phyloP scores from a whole-genome alignment of 1,284 basidiomycete species.

The Sanguinoderma infundibulare region DNA sequence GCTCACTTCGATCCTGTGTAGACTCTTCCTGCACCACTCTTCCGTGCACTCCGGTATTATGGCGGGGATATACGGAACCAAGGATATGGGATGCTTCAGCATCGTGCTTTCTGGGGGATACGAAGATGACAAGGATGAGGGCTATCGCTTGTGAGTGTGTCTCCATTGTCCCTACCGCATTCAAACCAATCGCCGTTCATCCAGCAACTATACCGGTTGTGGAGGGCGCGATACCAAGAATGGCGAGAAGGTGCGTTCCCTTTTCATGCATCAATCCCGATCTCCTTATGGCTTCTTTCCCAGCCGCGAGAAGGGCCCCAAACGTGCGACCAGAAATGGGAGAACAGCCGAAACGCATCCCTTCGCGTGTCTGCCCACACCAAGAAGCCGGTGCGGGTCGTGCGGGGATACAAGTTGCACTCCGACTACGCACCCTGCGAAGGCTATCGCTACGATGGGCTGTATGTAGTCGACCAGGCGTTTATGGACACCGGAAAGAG shows the following conservation, averaged over 20 bases:
- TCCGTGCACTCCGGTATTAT: constrained; percentile 26
- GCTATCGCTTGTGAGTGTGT: constrained; percentile 42
- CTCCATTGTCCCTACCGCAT: not conserved
- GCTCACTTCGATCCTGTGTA: not conserved
- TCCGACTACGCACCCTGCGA: constrained; percentile 36
- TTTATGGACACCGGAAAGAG: constrained; percentile 26
- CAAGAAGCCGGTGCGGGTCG: constrained; percentile 43
- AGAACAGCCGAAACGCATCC: constrained; percentile 36
- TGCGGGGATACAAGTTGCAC: constrained; percentile 37
- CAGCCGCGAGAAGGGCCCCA: constrained; percentile 35
- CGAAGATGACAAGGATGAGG: constrained; percentile 44
- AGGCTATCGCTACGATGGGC: constrained; percentile 52
- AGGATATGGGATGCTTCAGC: constrained; percentile 41
- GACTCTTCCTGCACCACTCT: constrained; percentile 20
- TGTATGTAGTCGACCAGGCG: constrained; percentile 43
- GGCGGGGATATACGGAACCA: constrained; percentile 29
- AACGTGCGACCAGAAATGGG: constrained; percentile 39
- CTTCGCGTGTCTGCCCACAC: constrained; percentile 41
- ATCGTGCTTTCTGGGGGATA: constrained; percentile 47
- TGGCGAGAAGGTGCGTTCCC: constrained; percentile 21
- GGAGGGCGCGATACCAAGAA: constrained; percentile 28
- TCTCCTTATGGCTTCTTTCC: not conserved
- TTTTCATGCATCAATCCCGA: not conserved
- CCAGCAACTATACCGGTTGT: constrained; percentile 46
- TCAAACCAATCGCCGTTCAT: not conserved